Evolutionary conservation across 2,329 filamentous ascomycete genomes (phyloP).

Genomic region (Aspergillus quadrilineatus): DNA sequence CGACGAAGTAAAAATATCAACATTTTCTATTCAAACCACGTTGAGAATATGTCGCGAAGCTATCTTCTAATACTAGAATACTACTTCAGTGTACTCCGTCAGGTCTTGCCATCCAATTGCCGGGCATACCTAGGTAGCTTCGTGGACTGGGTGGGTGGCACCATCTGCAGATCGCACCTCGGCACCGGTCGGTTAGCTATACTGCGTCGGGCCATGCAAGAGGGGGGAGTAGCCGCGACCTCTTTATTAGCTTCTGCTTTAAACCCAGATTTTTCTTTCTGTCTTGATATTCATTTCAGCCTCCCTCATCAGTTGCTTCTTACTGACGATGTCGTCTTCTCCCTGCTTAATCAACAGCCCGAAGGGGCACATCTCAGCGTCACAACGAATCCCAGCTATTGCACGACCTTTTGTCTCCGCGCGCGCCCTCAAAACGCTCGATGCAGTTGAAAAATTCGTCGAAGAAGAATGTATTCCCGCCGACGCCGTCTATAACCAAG

Average conservation of each 20-base stretch:
- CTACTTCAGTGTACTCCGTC: too few relatives aligned
- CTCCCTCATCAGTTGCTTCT: background rate
- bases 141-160: conserved; percentile 2
- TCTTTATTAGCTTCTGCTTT: background rate
- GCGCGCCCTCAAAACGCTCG: conserved; percentile 76
- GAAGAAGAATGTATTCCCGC: conserved; percentile 91
- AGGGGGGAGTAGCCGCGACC: conserved; percentile 1
- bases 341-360: background rate
- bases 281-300: background rate
- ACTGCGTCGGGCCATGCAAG: background rate
- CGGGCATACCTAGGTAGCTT: background rate
- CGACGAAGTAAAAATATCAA: too few relatives aligned
- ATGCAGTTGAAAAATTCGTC: conserved; percentile 89
- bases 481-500: conserved; percentile 75
- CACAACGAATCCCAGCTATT: conserved; percentile 54
- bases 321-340: background rate
- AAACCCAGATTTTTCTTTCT: background rate
- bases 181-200: background rate
- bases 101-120: background rate
- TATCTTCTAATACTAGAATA: too few relatives aligned
- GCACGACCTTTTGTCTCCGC: conserved; percentile 72
- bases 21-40: too few relatives aligned
- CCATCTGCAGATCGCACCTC: background rate
- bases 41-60: too few relatives aligned
- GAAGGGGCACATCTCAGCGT: conserved; percentile 1